Percentiles rank a stretch among this genome's conserved stretches.
phyloP scores from a whole-genome alignment of 2,329 filamentous ascomycete genomes.

The Fusarium sp. region DNA sequence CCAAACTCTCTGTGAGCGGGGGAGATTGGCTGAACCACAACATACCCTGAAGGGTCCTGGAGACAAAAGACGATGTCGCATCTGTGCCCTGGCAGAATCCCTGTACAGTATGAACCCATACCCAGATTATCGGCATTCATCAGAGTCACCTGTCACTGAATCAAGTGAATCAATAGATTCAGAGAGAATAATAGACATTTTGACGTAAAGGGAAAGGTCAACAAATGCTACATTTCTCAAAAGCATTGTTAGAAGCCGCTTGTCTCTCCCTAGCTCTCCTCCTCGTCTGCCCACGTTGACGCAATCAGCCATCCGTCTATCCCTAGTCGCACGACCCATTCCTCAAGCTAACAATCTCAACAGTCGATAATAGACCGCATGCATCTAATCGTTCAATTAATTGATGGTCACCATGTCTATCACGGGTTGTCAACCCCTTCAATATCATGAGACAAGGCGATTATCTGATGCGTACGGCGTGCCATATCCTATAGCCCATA shows the following conservation, averaged over 20 bases:
- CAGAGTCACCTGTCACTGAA: constrained; percentile 9
- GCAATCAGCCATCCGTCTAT: constrained; percentile 22
- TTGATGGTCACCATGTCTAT: not conserved
- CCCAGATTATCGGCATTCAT: constrained; percentile 30
- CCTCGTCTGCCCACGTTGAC: constrained; percentile 12
- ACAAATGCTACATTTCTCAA: not conserved
- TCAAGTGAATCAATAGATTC: constrained; percentile 6
- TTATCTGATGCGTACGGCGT: constrained; percentile 27
- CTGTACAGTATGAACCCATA: constrained; percentile 4
- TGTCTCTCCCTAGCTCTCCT: not conserved
- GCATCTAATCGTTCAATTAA: constrained; percentile 7
- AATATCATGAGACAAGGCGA: constrained; percentile 35
- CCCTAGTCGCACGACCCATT: constrained; percentile 15
- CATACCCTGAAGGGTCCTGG: constrained; percentile 20
- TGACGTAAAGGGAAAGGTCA: constrained; percentile 6
- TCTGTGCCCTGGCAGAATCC: constrained; percentile 28
- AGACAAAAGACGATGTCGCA: constrained; percentile 13
- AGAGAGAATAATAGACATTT: constrained; percentile 4
- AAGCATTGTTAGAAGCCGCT: constrained; percentile 7
- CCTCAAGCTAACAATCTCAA: constrained; percentile 2
- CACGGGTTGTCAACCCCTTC: constrained; percentile 5
- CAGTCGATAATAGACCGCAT: constrained; percentile 12
- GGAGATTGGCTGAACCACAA: constrained; percentile 11
- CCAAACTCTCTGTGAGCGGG: not conserved
- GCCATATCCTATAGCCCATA: constrained; percentile 14